Evolutionary conservation across 2,329 filamentous ascomycete genomes (phyloP).

Genomic region (Fusarium torulosum): DNA sequence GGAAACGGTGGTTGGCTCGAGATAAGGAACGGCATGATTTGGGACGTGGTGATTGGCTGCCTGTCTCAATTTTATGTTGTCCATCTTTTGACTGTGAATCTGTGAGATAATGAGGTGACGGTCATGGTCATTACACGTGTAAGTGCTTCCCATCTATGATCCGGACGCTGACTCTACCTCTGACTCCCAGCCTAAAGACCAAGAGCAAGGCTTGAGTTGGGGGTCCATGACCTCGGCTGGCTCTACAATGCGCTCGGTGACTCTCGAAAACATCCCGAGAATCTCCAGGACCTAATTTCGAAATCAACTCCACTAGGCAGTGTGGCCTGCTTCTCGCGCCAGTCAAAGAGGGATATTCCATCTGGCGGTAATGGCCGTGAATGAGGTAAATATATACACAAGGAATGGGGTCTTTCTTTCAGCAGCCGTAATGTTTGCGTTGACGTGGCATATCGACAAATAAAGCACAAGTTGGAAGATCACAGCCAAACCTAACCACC

Average conservation of each 20-base stretch:
- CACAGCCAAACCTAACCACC: constrained; percentile 22
- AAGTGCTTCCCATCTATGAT: constrained; percentile 28
- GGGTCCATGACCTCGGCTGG: constrained; percentile 26
- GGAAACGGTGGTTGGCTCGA: constrained; percentile 54
- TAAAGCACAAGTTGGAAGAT: constrained; percentile 23
- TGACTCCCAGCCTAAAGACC: not conserved
- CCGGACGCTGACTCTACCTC: constrained; percentile 17
- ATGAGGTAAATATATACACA: constrained; percentile 35
- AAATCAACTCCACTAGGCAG: constrained; percentile 29
- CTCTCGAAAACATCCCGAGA: constrained; percentile 33
- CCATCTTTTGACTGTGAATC: constrained; percentile 53
- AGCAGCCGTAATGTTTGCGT: constrained; percentile 26
- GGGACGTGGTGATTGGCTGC: constrained; percentile 55
- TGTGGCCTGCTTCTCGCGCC: constrained; percentile 24
- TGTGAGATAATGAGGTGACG: constrained; percentile 45
- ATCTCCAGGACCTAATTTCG: constrained; percentile 21
- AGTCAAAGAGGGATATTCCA: constrained; percentile 31
- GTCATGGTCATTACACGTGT: constrained; percentile 31
- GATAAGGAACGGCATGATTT: constrained; percentile 55
- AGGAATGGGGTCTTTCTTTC: constrained; percentile 20
- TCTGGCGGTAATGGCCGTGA: constrained; percentile 18
- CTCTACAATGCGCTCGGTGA: constrained; percentile 39
- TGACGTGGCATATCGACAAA: constrained; percentile 18
- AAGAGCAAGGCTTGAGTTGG: constrained; percentile 15
- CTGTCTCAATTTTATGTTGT: constrained; percentile 57